Percentiles rank a stretch among this genome's conserved stretches.
These are phyloP conservation scores for Paecilomyces fulvus DNA, from an alignment of 2,329 filamentous ascomycete genomes.

Conservation along the genomic window DNA sequence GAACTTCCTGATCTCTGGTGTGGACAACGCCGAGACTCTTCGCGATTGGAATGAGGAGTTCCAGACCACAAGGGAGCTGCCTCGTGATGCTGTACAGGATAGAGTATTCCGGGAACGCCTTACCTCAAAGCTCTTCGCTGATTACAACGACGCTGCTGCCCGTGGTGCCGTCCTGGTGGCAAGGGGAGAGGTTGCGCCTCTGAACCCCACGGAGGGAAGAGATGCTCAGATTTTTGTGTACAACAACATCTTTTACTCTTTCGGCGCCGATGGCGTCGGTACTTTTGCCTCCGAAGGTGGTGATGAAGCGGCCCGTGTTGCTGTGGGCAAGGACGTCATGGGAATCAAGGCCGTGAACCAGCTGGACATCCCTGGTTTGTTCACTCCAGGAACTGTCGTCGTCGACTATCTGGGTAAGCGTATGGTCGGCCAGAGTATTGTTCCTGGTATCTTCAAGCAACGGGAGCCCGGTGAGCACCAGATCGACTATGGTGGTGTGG, in stretches of 20 bases:
- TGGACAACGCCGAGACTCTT: conserved; percentile 88
- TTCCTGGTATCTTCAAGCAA: conserved; percentile 98
- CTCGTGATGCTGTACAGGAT: conserved; percentile 88
- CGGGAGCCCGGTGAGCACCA: conserved; percentile 95
- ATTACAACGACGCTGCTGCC: conserved; percentile 93
- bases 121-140: conserved; percentile 90
- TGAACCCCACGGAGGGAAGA: conserved; percentile 86
- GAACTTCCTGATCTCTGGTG: conserved; percentile 78
- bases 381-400: conserved; percentile 91
- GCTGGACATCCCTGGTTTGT: conserved; percentile 87
- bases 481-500: conserved; percentile 96
- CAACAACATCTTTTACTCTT: conserved; percentile 99
- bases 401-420: conserved; percentile 96
- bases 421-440: conserved; percentile 94
- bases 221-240: conserved; percentile 99
- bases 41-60: conserved; percentile 99
- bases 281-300: conserved; percentile 95
- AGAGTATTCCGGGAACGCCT: conserved; percentile 91
- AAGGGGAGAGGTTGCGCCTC: conserved; percentile 78
- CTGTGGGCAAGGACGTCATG: conserved; percentile 91
- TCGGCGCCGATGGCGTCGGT: conserved; percentile 92
- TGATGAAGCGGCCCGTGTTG: conserved; percentile 89
- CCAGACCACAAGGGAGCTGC: conserved; percentile 89
- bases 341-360: conserved; percentile 95
- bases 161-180: conserved; percentile 88